phyloP scores from a whole-genome alignment of 805 yeast species.

The Sugiyamaella floridensis region DNA sequence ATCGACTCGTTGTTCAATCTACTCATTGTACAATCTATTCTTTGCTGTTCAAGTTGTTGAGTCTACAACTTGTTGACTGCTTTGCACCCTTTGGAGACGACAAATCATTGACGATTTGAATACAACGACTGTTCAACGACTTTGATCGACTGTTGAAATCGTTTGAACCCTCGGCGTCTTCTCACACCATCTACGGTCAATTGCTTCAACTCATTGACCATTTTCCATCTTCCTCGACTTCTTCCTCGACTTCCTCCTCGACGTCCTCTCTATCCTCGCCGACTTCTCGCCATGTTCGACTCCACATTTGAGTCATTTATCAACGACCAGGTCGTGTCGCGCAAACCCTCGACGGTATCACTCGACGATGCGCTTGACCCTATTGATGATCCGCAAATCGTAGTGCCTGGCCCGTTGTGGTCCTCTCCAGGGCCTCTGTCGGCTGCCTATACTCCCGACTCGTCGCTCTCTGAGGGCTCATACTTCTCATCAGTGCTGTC shows the following conservation, averaged over 20 bases:
- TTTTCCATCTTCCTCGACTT: background rate
- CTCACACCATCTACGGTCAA: too few species aligned
- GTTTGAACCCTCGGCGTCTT: too few species aligned
- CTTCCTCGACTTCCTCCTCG: background rate
- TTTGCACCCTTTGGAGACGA: too few species aligned
- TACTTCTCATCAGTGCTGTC: slow-evolving; percentile 7
- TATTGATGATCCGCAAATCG: slow-evolving; percentile 1
- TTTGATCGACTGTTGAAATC: too few species aligned
- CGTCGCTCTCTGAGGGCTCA: slow-evolving; percentile 1
- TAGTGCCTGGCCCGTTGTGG: slow-evolving; percentile 8
- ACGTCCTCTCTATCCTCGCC: background rate
- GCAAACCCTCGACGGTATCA: slow-evolving; percentile 7
- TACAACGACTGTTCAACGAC: too few species aligned
- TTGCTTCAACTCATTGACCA: too few species aligned
- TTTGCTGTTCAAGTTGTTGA: too few species aligned
- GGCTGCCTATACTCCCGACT: slow-evolving; percentile 4
- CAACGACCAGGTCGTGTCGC: slow-evolving; percentile 5
- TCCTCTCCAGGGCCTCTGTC: slow-evolving; percentile 3
- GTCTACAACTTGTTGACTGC: too few species aligned
- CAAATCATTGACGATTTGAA: too few species aligned
- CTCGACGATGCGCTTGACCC: slow-evolving; percentile 3
- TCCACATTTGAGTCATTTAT: background rate
- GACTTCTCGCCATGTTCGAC: background rate
- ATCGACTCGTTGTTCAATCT: too few species aligned
- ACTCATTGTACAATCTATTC: too few species aligned